Percentiles rank a stretch among this genome's conserved stretches.
These are phyloP conservation scores for Pleurotus pulmonarius DNA, from an alignment of 768 basidiomycete species.

Conservation along the genomic window DNA sequence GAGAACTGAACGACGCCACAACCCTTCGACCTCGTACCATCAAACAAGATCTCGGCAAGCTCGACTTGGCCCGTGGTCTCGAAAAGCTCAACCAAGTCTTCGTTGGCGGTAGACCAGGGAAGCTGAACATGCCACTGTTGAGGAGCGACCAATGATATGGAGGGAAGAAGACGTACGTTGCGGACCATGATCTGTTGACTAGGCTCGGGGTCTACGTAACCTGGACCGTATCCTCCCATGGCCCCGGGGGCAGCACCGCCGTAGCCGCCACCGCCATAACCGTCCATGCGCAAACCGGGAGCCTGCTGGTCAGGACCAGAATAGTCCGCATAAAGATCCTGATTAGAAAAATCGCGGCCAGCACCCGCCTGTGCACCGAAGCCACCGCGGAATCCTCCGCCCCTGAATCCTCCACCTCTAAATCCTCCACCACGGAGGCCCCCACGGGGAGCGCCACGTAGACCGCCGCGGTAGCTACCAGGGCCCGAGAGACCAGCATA, in stretches of 20 bases:
- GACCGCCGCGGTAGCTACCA: slow-evolving; percentile 43
- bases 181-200: slow-evolving; percentile 98
- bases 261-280: slow-evolving; percentile 24
- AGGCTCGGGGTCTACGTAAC: slow-evolving; percentile 67
- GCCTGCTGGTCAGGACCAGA: slow-evolving; percentile 78
- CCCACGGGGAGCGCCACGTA: slow-evolving; percentile 30
- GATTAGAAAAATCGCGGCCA: slow-evolving; percentile 78
- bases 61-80: slow-evolving; percentile 97
- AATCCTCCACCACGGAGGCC: slow-evolving; percentile 47
- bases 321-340: slow-evolving; percentile 91
- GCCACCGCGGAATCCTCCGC: slow-evolving; percentile 41
- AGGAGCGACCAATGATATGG: slow-evolving; percentile 2
- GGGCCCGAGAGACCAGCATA: slow-evolving; percentile 82
- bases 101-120: slow-evolving; percentile 98
- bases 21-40: slow-evolving; percentile 90
- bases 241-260: slow-evolving; percentile 25
- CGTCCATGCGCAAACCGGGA: slow-evolving; percentile 33
- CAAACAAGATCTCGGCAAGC: slow-evolving; percentile 91
- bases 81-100: slow-evolving; percentile 96
- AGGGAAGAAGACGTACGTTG: slow-evolving; percentile 63
- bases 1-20: slow-evolving; percentile 95
- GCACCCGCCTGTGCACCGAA: slow-evolving; percentile 49
- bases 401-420: slow-evolving; percentile 58
- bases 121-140: slow-evolving; percentile 44
- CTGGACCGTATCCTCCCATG: slow-evolving; percentile 28